These are phyloP conservation scores for Cryptococcus maquisensis DNA, from an alignment of 1,284 basidiomycete species.

Conservation along the genomic window DNA sequence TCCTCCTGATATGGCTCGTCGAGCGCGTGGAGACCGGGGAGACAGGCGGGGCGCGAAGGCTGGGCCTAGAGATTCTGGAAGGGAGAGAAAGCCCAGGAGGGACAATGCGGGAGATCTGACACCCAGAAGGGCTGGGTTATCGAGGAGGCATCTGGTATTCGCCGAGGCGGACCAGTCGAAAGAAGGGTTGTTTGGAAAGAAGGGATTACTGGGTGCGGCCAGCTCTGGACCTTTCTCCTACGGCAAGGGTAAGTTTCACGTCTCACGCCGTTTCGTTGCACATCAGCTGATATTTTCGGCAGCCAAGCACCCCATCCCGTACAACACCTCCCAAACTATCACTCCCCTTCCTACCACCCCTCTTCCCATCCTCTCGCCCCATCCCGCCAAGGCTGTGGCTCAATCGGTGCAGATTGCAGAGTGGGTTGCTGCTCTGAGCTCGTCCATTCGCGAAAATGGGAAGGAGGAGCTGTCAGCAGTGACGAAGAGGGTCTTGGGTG, in stretches of 20 bases:
- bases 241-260: conserved; percentile 10
- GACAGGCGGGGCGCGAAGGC: neutral
- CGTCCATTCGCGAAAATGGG: conserved; percentile 2
- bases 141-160: conserved; percentile 7
- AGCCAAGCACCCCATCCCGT: conserved; percentile 7
- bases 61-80: neutral
- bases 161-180: conserved; percentile 11
- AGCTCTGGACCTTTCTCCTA: neutral
- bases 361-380: conserved; percentile 7
- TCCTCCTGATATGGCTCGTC: conserved; percentile 12
- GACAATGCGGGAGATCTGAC: neutral
- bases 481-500: neutral
- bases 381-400: conserved; percentile 4
- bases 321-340: neutral
- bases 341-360: conserved; percentile 5
- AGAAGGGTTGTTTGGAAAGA: conserved; percentile 15
- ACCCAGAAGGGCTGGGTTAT: conserved; percentile 8
- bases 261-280: neutral
- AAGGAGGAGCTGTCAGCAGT: conserved; percentile 5
- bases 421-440: conserved; percentile 12
- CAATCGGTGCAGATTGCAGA: conserved; percentile 11
- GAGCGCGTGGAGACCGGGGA: neutral
- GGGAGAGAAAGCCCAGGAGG: neutral
- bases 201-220: neutral
- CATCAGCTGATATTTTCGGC: neutral